These are phyloP conservation scores for Fraxinus dipetala DNA, from an alignment of 305 asterid species.

Conservation along the genomic window DNA sequence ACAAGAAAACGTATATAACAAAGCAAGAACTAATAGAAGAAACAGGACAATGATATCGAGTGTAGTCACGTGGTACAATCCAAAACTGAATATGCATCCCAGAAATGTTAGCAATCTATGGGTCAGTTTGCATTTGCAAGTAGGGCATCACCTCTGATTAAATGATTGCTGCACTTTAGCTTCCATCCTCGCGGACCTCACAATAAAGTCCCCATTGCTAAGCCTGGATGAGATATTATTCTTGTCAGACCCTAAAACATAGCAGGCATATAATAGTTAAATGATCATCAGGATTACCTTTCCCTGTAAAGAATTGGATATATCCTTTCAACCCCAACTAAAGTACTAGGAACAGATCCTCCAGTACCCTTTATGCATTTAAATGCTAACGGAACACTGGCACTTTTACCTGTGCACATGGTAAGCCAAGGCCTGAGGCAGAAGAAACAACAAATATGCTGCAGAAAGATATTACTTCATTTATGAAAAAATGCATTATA, in stretches of 20 bases:
- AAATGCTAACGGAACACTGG: conserved; percentile 70
- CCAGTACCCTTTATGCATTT: conserved; percentile 81
- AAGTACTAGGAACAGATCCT: conserved; percentile 79
- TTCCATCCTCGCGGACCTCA: conserved; percentile 80
- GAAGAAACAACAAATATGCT: conserved; percentile 24
- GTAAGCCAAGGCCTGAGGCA: conserved; percentile 25
- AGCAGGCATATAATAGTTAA: conserved; percentile 9
- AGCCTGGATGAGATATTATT: conserved; percentile 47
- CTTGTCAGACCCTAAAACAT: conserved; percentile 25
- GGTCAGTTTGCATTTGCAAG: conserved; percentile 12
- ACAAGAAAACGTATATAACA: background rate
- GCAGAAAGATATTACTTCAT: conserved; percentile 18
- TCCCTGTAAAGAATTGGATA: conserved; percentile 81
- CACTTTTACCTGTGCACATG: conserved; percentile 56
- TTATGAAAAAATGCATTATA: conserved; percentile 14
- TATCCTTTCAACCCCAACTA: conserved; percentile 72
- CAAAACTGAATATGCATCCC: background rate
- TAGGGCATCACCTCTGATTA: conserved; percentile 56
- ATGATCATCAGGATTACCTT: conserved; percentile 52
- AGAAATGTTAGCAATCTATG: background rate
- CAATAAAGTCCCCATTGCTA: conserved; percentile 52
- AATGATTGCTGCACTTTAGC: conserved; percentile 50
- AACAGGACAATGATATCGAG: background rate
- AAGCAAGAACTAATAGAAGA: background rate
- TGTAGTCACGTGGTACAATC: background rate